Base-by-base conservation (phyloP, 2,329 filamentous ascomycete genomes). In the Claviceps pazoutovae region DNA sequence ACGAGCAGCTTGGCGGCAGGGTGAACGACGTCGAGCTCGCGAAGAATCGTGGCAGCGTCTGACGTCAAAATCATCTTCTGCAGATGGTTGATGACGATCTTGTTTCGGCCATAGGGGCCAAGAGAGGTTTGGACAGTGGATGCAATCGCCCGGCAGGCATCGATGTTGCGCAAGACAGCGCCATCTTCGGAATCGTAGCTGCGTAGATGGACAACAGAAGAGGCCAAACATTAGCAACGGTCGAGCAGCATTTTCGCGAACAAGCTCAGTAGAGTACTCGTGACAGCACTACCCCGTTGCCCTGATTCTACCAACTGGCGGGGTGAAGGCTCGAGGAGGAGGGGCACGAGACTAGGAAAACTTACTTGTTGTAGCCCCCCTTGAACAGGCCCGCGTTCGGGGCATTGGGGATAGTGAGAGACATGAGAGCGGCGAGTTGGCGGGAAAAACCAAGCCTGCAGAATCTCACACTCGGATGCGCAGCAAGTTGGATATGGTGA, bases 101-200 rank as follows among this genome's bases (percentile, higher is more conserved):
- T 98, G 78, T 98, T 98, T 71, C 93, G 87, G 64, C 93, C 93
- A 71, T 95, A 96, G 55, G 93, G 93, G 50, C 93, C 94, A 38
- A 98, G 80, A 46, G 93, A 97, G 53, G 93, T 97, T 75, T 95
- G 89, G 48, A 98, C 93, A 50, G 93, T 98, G 63, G 86, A 87
- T 54, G 93, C 83, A 70, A 98, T 97, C 59, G 93, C 88, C 58
- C 90, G 82, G 75, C 93, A 98, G 67, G 94, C 93, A 67, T 98
- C 94, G 72, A 98, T 97, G 71, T 98, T 98, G 66, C 93, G 89
- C 59, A 97, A 79, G 60, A 98, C 90, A 60, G 93, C 94, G 67
- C 93, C 93, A 86, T 98, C 93, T 82, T 98, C 94, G 55, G 91
- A 84, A 68, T 97, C 91, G 74, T 98, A 95, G 79, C 94, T 97